Evolutionary conservation across 2,329 filamentous ascomycete genomes (phyloP), one percentile per base, ranked within the genome.

Genomic region (Aspergillus texensis): DNA sequence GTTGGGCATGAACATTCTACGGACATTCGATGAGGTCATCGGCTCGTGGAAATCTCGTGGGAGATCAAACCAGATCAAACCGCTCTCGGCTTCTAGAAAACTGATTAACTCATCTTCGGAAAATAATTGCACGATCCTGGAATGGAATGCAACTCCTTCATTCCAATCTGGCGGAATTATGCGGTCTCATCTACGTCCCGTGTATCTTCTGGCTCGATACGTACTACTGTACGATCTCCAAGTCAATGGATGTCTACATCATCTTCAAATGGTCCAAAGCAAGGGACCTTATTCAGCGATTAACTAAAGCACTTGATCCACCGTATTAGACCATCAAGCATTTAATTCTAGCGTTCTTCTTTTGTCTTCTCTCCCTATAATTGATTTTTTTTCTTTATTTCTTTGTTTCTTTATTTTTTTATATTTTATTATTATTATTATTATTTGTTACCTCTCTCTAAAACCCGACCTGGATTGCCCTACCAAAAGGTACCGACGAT

Each of bases 271-370:
- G 24, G 21, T 30, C 50, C 24, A 24, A 16, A 54, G 21, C 19
- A 11, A 32, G 26, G 50, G 19, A n/a, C 30, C 16, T 55, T 55
- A 36, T 54, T 55, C 14, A 55, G 34, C n/a, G 21, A 55, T 55
- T 36, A 55, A 55, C 32, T 55, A 55, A 55, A 28, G 32, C 21
- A 55, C 32, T 39, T 14, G 32, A 55, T 55, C 52, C 52, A 39
- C 52, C n/a, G 5, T 24, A 12, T 55, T 14, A 24, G 52, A 67
- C 65, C 64, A 41, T 55, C 41, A 48, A 41, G 39, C 39, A 41
- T 41, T 41, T 41, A 16, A 41, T 41, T 46, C 62, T 57, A 52
- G 57, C 57, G 45, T n/a, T 53, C 62, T 58, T 21, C 36, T 61
- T 62, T 62, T 43, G 30, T 55, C 43, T 58, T 46, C 55, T 36